phyloP scores from a whole-genome alignment of 2,329 filamentous ascomycete species.

The Pseudocercospora fijiensis region DNA sequence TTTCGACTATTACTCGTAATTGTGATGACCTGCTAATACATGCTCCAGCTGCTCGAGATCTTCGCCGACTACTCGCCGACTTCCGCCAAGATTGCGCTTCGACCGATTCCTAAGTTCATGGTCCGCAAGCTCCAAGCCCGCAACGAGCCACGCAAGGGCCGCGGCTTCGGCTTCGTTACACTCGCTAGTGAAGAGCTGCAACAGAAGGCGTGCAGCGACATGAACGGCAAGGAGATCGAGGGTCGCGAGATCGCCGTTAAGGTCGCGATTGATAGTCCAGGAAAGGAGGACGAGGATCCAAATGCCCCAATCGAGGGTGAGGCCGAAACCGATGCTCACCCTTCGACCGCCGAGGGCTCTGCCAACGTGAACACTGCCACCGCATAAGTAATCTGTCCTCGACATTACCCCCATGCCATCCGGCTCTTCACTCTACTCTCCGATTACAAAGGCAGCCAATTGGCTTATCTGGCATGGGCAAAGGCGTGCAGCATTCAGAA shows the following conservation, averaged over 20 bases:
- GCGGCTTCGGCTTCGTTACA: slow-evolving; percentile 97
- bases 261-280: slow-evolving; percentile 98
- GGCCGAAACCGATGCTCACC: slow-evolving; percentile 32
- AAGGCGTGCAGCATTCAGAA: slow-evolving; percentile 20
- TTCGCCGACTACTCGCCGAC: slow-evolving; percentile 89
- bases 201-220: slow-evolving; percentile 94
- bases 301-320: slow-evolving; percentile 48
- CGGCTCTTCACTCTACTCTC: slow-evolving; percentile 18
- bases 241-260: slow-evolving; percentile 99
- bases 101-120: slow-evolving; percentile 99
- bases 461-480: slow-evolving; percentile 30
- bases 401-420: slow-evolving; percentile 11
- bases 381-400: slow-evolving; percentile 21
- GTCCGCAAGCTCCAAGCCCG: slow-evolving; percentile 99
- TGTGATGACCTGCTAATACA: slow-evolving; percentile 31
- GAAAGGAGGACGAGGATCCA: slow-evolving; percentile 85
- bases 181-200: slow-evolving; percentile 93
- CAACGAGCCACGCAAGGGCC: slow-evolving; percentile 96
- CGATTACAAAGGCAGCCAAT: slow-evolving; percentile 20
- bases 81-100: slow-evolving; percentile 97
- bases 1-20: slow-evolving; percentile 16
- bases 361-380: slow-evolving; percentile 35
- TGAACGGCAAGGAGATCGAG: slow-evolving; percentile 99
- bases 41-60: slow-evolving; percentile 84
- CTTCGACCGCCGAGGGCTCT: slow-evolving; percentile 40